Evolutionary conservation across 768 basidiomycete genomes (phyloP).

Genomic region (Lentinus brumalis): DNA sequence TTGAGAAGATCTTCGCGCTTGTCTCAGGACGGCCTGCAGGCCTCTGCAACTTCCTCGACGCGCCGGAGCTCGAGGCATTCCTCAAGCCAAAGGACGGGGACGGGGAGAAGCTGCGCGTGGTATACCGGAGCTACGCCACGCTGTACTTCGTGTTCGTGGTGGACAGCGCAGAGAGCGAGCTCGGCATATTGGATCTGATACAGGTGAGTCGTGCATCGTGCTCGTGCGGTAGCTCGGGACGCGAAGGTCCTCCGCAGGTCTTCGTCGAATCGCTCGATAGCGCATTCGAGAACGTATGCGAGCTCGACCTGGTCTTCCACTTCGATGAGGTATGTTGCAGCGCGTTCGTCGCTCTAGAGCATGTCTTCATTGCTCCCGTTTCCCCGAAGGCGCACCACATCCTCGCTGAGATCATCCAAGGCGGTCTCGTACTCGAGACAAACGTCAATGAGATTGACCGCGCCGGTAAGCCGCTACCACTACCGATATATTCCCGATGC

Average conservation of each 20-base stretch:
- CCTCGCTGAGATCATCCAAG: constrained; percentile 94
- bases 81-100: constrained; percentile 54
- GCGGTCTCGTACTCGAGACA: constrained; percentile 94
- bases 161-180: constrained; percentile 93
- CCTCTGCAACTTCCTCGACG: constrained; percentile 96
- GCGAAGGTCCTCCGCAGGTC: constrained; percentile 53
- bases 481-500: background rate
- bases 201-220: constrained; percentile 60
- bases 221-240: too few relatives aligned
- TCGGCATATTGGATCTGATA: constrained; percentile 94
- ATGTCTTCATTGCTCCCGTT: background rate
- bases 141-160: constrained; percentile 98
- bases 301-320: constrained; percentile 96
- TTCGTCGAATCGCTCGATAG: constrained; percentile 96
- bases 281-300: constrained; percentile 97
- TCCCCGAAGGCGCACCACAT: constrained; percentile 83
- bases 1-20: constrained; percentile 89
- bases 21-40: constrained; percentile 79
- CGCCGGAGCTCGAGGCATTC: constrained; percentile 79
- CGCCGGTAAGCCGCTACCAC: constrained; percentile 50
- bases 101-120: constrained; percentile 75
- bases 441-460: constrained; percentile 83
- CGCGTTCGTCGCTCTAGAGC: background rate
- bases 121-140: constrained; percentile 95
- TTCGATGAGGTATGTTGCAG: constrained; percentile 82